Base-by-base conservation (phyloP, 2,329 filamentous ascomycete species). In the Colletotrichum abscissum region DNA sequence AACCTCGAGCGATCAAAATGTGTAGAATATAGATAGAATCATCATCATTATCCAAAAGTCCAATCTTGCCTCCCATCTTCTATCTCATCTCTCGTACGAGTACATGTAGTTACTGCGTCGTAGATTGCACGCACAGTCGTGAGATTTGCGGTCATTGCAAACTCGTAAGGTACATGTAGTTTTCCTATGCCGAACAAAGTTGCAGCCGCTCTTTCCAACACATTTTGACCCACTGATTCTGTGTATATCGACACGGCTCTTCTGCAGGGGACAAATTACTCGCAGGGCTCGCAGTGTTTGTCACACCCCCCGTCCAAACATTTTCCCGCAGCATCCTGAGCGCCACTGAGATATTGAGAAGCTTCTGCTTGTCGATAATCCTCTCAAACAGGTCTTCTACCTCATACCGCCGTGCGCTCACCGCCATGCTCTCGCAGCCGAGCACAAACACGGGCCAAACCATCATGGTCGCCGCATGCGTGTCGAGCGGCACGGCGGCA, bases 381-480 rank as follows among this genome's bases (percentile, higher is more conserved):
- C 49, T 52, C n/a, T 71, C 56, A 19, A 70, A 63, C 1, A 35
- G 14, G 6, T 26, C 24, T 52, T 62, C 60, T 6, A 69, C 22
- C 1, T 24, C 16, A n/a, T 67, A 33, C n/a, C 30, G 60, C 4
- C 66, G 33, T 14, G 66, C 26, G 30, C 42, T 58, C 3, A n/a
- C n/a, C 28, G 52, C 46, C 26, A 63, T 52, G 16, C 42, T 58
- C 52, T 73, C 73, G 22, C 73, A 73, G 1, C 69, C 72, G 8
- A 74, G 56, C 8, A 69, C 59, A 38, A 72, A 72, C 26, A 62
- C 24, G 2, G 72, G 72, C 72, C 72, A 74, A 4, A 72, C 52
- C 69, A 74, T 72, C 52, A 72, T 68, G 16, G 72, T 72, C 24
- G 63, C 56, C 6, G 72, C 64, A 9, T 46, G 49, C 2, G 58